Percentiles rank a stretch among this genome's conserved stretches.
These are phyloP conservation scores for sweet orange (Citrus sinensis) DNA, from an alignment of 345 rosid genomes.

Conservation along the genomic window DVS_A1.0 CM039163.1:42335001-42335500, in stretches of 20 bases:
- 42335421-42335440: background rate
- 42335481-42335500: conserved; percentile 1
- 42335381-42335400: background rate
- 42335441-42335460: background rate
- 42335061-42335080: background rate
- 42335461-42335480: background rate
- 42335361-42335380: background rate
- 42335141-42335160: no score
- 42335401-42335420: background rate
- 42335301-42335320: no score
- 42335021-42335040: background rate
- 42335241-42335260: no score
- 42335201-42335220: no score
- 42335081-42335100: background rate
- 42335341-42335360: no score
- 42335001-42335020: background rate
- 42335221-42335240: no score
- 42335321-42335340: no score
- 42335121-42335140: background rate
- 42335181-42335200: no score
- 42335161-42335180: no score
- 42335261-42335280: no score
- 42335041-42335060: background rate
- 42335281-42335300: no score
- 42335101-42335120: background rate